These are phyloP conservation scores for Penicillium sp. DNA, from an alignment of 2,329 filamentous ascomycete species.

Conservation along the genomic window DNA sequence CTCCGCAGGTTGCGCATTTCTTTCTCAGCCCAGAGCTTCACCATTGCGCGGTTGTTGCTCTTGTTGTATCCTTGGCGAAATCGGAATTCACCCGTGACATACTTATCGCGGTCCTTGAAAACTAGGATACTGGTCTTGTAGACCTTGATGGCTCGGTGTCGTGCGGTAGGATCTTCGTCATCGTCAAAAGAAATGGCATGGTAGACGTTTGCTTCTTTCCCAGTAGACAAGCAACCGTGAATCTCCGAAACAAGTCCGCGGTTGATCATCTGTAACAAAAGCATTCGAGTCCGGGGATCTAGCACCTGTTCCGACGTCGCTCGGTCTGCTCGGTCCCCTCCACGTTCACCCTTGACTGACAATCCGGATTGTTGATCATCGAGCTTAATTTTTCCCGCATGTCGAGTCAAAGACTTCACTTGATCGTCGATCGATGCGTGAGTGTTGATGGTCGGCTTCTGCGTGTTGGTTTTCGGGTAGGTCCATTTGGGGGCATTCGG, in stretches of 20 bases:
- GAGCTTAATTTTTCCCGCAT: constrained; percentile 81
- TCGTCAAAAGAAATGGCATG: constrained; percentile 68
- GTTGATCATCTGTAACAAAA: constrained; percentile 94
- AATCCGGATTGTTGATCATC: constrained; percentile 60
- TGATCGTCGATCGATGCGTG: constrained; percentile 80
- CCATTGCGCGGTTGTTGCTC: constrained; percentile 92
- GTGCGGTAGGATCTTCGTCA: constrained; percentile 50
- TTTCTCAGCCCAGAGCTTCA: constrained; percentile 98
- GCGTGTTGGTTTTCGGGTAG: constrained; percentile 70
- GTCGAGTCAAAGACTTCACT: constrained; percentile 75
- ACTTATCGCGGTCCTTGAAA: constrained; percentile 96
- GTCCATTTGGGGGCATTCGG: constrained; percentile 53
- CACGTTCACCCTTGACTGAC: constrained; percentile 47
- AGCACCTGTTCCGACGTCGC: constrained; percentile 93
- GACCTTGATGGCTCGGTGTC: constrained; percentile 90
- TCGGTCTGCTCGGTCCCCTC: constrained; percentile 77
- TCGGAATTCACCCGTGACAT: constrained; percentile 89
- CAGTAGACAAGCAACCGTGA: constrained; percentile 91
- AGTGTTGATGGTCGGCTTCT: constrained; percentile 77
- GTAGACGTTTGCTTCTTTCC: constrained; percentile 98
- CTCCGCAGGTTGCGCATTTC: constrained; percentile 91
- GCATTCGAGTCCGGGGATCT: constrained; percentile 91
- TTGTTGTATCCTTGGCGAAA: constrained; percentile 92
- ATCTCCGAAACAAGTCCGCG: constrained; percentile 83
- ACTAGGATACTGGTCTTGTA: constrained; percentile 98